Base-by-base conservation (phyloP, 352 stramenopile species). In the Pythium diclinum region DNA sequence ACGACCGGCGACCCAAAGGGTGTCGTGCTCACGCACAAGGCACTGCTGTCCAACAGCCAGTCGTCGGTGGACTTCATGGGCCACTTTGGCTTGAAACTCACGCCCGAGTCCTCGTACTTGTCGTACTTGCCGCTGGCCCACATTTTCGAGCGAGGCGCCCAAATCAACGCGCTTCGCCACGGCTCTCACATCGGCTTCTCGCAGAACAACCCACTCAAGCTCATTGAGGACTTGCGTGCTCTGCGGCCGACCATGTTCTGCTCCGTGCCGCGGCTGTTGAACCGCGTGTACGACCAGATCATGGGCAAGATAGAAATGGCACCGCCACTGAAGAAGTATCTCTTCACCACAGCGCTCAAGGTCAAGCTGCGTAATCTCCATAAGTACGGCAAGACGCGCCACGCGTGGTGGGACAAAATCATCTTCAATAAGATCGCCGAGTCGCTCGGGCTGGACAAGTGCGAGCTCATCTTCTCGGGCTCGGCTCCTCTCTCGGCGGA, bases 1-100 rank as follows among this genome's bases (percentile, higher is more conserved):
- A 99, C 96, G 19, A 99, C 96, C 21, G 96, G 96, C 19, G 84
- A 97, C 61, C 95, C 97, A 25, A 99, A 99, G 69, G 97, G 96
- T 33, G 97, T 91, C 23, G 78, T 99, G 49, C 78, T 99, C n/a
- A 97, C 88, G 10, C 97, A 99, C 74, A 48, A 56, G n/a, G 81
- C 68, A 13, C 71, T 86, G 30, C 66, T 88, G 25, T 67, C 68
- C 1, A 70, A 58, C 3, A 77, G 65, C 51, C 68, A 73, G 1
- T 67, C 66, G 5, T 70, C 66, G 0, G 68, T 78, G 47, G 72
- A 80, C 46, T 84, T 63, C 21, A 51, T 77, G 28, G n/a, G 94
- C 74, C 65, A 30, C 49, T 70, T 56, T 13, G 30, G 56, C 47
- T 21, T 74, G 19, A 14, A 28, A 9, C 75, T 85, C 40, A 68